Conservation (phyloP, 768 basidiomycete genomes). For the Omphalotus guepiniiformis region DNA sequence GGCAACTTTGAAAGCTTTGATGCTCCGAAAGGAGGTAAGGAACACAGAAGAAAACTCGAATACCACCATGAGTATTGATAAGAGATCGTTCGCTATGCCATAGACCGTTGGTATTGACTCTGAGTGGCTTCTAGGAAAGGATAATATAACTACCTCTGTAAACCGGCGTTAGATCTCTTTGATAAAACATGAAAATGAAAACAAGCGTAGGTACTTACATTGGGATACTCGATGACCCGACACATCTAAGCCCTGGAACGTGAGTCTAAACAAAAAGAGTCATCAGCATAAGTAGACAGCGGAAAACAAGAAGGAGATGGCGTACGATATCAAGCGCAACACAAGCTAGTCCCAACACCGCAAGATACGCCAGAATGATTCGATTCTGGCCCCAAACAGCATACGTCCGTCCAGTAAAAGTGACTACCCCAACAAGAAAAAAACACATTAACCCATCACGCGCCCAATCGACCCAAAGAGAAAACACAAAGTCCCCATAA, state of each 20-base stretch:
- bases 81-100: slow-evolving; percentile 14
- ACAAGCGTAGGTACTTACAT: slow-evolving; percentile 9
- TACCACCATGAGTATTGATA: slow-evolving; percentile 17
- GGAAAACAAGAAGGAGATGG: not conserved
- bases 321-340: slow-evolving; percentile 22
- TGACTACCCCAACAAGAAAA: slow-evolving; percentile 1
- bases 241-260: slow-evolving; percentile 17
- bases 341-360: slow-evolving; percentile 16
- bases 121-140: no score
- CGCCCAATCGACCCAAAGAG: not conserved
- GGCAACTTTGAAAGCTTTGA: slow-evolving; percentile 14
- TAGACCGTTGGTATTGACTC: no score
- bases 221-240: slow-evolving; percentile 16
- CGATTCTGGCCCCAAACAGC: slow-evolving; percentile 18
- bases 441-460: not conserved
- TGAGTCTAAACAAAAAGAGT: slow-evolving; percentile 13
- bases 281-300: not conserved
- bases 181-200: not conserved
- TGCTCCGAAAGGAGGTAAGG: slow-evolving; percentile 14
- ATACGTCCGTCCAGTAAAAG: slow-evolving; percentile 16
- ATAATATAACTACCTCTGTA: no score
- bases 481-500: no score
- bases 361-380: slow-evolving; percentile 16
- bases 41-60: slow-evolving; percentile 15
- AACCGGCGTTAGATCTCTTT: no score